Conservation (phyloP, 2,329 filamentous ascomycete species). For the Didymella pomorum region DNA sequence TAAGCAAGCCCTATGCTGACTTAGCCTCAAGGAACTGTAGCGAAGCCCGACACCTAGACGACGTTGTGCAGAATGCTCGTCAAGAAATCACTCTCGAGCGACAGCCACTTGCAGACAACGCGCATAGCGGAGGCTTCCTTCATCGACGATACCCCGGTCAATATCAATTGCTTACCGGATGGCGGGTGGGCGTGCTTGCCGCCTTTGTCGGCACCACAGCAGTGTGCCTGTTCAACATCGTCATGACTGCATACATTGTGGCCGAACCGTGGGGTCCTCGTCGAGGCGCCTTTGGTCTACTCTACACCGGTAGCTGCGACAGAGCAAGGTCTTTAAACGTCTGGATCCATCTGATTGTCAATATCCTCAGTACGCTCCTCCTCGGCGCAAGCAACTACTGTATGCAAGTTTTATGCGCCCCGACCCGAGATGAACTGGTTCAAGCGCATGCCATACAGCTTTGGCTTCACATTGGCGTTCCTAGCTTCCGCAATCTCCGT, state of each 20-base stretch:
- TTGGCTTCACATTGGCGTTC: constrained; percentile 55
- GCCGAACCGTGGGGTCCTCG: not conserved
- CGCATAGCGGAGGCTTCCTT: not conserved
- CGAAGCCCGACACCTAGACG: not conserved
- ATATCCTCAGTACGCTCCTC: constrained; percentile 51
- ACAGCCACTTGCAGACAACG: not conserved
- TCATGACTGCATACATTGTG: constrained; percentile 14
- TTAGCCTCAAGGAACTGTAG: not conserved
- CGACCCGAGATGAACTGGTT: constrained; percentile 32
- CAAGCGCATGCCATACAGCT: constrained; percentile 35
- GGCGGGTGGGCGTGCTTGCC: constrained; percentile 18
- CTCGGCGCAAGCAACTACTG: constrained; percentile 38
- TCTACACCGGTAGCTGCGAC: constrained; percentile 13
- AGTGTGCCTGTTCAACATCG: constrained; percentile 14
- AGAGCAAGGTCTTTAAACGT: constrained; percentile 16
- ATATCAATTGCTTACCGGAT: constrained; percentile 11
- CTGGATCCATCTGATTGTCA: constrained; percentile 58
- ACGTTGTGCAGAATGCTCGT: not conserved
- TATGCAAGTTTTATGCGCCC: constrained; percentile 39
- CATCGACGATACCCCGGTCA: not conserved
- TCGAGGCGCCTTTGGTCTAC: not conserved
- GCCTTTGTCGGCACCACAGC: constrained; percentile 16
- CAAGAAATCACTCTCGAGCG: not conserved
- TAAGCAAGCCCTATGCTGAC: not conserved
- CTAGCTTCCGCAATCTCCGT: constrained; percentile 34